Base-by-base conservation (phyloP, 306 rosid species). In the Acacia acuminata region DNA sequence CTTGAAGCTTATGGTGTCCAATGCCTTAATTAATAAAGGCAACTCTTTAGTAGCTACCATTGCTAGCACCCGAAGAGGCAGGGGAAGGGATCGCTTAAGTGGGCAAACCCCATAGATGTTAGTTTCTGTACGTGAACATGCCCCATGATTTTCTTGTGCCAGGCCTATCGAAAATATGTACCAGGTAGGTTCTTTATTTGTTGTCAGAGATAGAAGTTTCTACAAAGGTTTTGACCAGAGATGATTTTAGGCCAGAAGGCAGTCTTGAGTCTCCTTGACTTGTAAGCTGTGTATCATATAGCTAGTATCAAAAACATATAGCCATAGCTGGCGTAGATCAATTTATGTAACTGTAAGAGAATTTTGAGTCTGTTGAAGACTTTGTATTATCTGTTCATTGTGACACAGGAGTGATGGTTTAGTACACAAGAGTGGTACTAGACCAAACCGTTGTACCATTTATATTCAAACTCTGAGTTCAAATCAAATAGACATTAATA, bases 1-100 rank as follows among this genome's bases (percentile, higher is more conserved):
- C 67, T 77, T 92, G 81, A 91, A 90, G 86, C 92, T 93, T 70
- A 90, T 96, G 91, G 99, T 96, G 43, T 75, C 84, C 15, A 73
- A 72, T 83, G 91, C 96, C 67, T 42, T 93, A 17, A 83, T 82
- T 36, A 81, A 48, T 83, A 75, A 80, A 0, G 88, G 84, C 5
- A 77, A 79, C 80, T 72, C 90, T 22, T 71, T 93, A 71, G 86
- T 88, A 43, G 53, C 88, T 76, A 80, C 79, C 65, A 90, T 96
- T 73, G 88, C 83, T 16, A 82, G 77, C 77, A 82, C 91, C 2
- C 85, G 97, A 81, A 91, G 89, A 90, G 92, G 91, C 84, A 81
- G 86, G 67, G 91, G 93, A 64, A 88, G 89, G 88, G 84, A 85
- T 78, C 93, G 94, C 53, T n/a, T n/a, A n/a, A n/a, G n/a, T n/a